Evolutionary conservation across 192 early-diverging fungal species (phyloP).

Genomic region (Backusella mclennaniae): DNA sequence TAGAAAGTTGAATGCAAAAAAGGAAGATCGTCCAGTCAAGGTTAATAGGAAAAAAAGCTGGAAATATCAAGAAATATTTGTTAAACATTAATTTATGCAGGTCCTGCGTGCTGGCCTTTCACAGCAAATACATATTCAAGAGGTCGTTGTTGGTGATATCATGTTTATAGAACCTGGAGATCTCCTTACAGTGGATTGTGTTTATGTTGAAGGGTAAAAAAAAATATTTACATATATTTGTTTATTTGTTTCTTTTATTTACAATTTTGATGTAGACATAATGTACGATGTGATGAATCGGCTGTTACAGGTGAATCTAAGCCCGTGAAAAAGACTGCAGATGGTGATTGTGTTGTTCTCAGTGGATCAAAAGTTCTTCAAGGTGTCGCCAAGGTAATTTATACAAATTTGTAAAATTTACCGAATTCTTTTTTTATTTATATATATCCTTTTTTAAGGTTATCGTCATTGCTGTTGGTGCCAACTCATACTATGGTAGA

Average conservation of each 20-base stretch:
- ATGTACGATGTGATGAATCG: conserved; percentile 86
- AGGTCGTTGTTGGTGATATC: conserved; percentile 91
- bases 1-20: conserved; percentile 82
- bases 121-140: conserved; percentile 71
- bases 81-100: conserved; percentile 12
- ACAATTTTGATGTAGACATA: conserved; percentile 44
- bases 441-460: conserved; percentile 29
- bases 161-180: conserved; percentile 86
- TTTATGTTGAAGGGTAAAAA: conserved; percentile 61
- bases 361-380: conserved; percentile 90
- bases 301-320: conserved; percentile 92
- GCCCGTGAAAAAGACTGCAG: conserved; percentile 70
- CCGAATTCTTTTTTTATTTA: neutral
- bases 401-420: neutral
- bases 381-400: conserved; percentile 62
- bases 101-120: conserved; percentile 74
- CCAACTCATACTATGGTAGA: conserved; percentile 85
- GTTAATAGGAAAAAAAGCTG: conserved; percentile 19
- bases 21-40: conserved; percentile 81
- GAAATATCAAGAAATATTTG: neutral
- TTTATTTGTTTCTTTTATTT: neutral
- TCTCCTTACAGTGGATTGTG: conserved; percentile 92
- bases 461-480: conserved; percentile 86
- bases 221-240: neutral
- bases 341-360: conserved; percentile 77